phyloP scores from a whole-genome alignment of 2,329 filamentous ascomycete species.

The Cercospora sesami region DNA sequence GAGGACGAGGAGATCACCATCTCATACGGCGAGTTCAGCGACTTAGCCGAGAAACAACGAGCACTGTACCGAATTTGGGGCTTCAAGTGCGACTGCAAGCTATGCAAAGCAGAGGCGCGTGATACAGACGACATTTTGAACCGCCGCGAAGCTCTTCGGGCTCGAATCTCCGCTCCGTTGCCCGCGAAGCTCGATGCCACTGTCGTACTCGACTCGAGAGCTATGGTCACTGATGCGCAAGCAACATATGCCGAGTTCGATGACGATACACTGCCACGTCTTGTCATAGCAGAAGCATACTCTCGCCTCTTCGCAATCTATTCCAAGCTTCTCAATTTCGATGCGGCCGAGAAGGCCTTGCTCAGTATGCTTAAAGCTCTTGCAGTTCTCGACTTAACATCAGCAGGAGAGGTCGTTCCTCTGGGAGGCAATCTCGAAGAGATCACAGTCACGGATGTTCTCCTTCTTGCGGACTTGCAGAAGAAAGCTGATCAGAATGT shows the following conservation, averaged over 20 bases:
- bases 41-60: conserved; percentile 5
- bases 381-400: not conserved
- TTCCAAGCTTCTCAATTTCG: conserved; percentile 5
- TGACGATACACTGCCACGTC: conserved; percentile 2
- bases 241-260: not conserved
- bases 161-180: conserved; percentile 3
- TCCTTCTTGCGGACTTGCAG: conserved; percentile 10
- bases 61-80: conserved; percentile 11
- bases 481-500: not conserved
- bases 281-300: conserved; percentile 11
- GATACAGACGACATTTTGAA: not conserved
- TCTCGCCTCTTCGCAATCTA: conserved; percentile 13
- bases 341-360: conserved; percentile 10
- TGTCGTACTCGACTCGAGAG: not conserved
- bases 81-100: conserved; percentile 14
- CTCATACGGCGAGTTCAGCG: conserved; percentile 13
- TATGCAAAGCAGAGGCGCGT: conserved; percentile 9
- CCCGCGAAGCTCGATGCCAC: not conserved
- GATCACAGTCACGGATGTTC: conserved; percentile 8
- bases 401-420: not conserved
- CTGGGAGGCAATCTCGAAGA: conserved; percentile 4
- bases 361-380: conserved; percentile 6
- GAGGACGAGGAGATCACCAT: conserved; percentile 24
- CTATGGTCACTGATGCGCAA: conserved; percentile 1
- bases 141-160: conserved; percentile 3